A percentile compares a stretch with the other conserved stretches of the same genome.
Conservation (phyloP, 371 early-diverging fungal species). For the Polyrhizophydium stewartii region DNA sequence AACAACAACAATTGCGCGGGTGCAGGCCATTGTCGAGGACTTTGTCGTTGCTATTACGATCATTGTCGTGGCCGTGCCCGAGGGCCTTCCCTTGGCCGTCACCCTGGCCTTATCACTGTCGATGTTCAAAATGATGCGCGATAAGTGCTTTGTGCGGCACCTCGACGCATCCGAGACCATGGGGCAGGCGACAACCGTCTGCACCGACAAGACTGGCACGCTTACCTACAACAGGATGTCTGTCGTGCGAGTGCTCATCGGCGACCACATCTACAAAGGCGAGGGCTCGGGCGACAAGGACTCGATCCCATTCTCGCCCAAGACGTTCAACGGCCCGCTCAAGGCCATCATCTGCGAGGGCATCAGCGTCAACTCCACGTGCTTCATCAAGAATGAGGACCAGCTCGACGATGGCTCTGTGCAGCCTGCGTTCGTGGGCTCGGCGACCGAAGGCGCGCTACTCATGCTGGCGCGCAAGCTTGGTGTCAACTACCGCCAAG, state of each 20-base stretch:
- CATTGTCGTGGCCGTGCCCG: constrained; percentile 96
- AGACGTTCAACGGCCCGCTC: constrained; percentile 17
- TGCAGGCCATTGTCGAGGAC: constrained; percentile 28
- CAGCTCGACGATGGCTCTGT: constrained; percentile 21
- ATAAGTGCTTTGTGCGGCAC: constrained; percentile 91
- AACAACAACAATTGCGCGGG: constrained; percentile 10
- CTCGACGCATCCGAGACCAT: constrained; percentile 96
- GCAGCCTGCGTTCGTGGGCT: constrained; percentile 39
- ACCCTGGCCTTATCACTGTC: constrained; percentile 93
- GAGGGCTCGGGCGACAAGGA: constrained; percentile 38
- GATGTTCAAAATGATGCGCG: constrained; percentile 85
- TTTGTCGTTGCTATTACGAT: constrained; percentile 66
- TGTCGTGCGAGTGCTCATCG: constrained; percentile 59
- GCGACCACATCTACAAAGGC: constrained; percentile 31
- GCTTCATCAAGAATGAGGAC: constrained; percentile 34
- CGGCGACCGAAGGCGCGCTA: constrained; percentile 46
- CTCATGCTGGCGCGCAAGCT: constrained; percentile 35
- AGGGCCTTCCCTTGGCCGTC: constrained; percentile 97
- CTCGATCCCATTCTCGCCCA: constrained; percentile 14
- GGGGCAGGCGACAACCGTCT: constrained; percentile 95
- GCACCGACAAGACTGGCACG: constrained; percentile 98
- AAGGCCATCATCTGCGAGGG: constrained; percentile 29
- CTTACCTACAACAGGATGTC: constrained; percentile 96
- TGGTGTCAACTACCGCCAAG: constrained; percentile 30
- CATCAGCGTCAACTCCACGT: constrained; percentile 40